A percentile compares a stretch with the other conserved stretches of the same genome.
phyloP scores from a whole-genome alignment of 441 rosid genomes.

The Corymbia calophylla region DNA sequence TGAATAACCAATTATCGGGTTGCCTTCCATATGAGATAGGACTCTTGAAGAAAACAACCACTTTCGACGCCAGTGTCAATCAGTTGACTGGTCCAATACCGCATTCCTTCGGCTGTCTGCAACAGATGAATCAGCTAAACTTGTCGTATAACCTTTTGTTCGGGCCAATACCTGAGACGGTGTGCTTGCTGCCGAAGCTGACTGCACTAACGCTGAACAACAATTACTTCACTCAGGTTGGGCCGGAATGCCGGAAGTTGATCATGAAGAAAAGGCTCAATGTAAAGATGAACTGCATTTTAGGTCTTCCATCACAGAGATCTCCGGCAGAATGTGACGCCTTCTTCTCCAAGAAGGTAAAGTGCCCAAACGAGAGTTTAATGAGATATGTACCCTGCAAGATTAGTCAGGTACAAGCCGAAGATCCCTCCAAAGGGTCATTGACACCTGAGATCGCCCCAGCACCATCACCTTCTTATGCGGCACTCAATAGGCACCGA shows the following conservation, averaged over 20 bases:
- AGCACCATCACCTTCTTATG: slow-evolving; percentile 1
- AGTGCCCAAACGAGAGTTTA: background rate
- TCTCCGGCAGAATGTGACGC: background rate
- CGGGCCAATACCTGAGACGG: background rate
- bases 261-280: background rate
- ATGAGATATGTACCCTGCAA: slow-evolving; percentile 3
- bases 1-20: background rate
- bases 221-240: slow-evolving; percentile 12
- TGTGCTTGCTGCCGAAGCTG: slow-evolving; percentile 7
- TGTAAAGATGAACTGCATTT: slow-evolving; percentile 7
- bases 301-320: slow-evolving; percentile 2
- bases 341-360: background rate
- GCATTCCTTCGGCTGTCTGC: slow-evolving; percentile 1
- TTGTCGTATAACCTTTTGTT: background rate
- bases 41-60: background rate
- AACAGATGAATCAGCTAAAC: background rate
- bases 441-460: background rate
- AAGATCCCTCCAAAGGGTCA: background rate
- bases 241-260: background rate
- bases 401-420: background rate
- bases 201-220: background rate
- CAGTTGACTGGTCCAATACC: slow-evolving; percentile 5
- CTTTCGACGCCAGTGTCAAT: slow-evolving; percentile 4
- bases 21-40: slow-evolving; percentile 9
- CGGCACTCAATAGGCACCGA: background rate